Evolutionary conservation across 495 filamentous ascomycete species (phyloP).

Genomic region (Aspergillus kassunensis): DNA sequence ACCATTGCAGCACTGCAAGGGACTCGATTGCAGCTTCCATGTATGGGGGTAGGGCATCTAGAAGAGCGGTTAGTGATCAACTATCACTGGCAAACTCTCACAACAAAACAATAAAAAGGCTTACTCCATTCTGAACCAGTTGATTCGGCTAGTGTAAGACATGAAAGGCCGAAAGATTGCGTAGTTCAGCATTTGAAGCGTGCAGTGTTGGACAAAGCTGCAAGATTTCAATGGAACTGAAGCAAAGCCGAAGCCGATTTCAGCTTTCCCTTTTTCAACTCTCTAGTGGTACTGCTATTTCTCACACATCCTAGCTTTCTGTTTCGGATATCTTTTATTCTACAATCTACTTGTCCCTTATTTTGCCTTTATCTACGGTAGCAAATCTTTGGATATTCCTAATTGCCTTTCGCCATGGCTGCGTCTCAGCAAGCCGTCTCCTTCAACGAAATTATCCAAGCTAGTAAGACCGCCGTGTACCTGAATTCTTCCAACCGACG

Average conservation of each 20-base stretch:
- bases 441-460: slow-evolving; percentile 64
- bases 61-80: neutral
- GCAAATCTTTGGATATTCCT: neutral
- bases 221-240: slow-evolving; percentile 3
- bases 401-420: slow-evolving; percentile 37
- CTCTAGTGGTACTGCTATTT: neutral
- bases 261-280: slow-evolving; percentile 4
- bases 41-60: neutral
- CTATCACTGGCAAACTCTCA: neutral
- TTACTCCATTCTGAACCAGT: neutral
- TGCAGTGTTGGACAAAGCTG: slow-evolving; percentile 14
- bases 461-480: slow-evolving; percentile 43
- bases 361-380: neutral
- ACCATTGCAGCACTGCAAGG: slow-evolving; percentile 10
- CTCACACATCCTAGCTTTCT: neutral
- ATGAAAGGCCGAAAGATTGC: neutral
- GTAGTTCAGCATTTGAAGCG: neutral
- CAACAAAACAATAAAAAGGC: neutral
- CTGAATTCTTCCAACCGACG: neutral
- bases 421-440: slow-evolving; percentile 48
- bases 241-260: neutral
- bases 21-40: slow-evolving; percentile 13
- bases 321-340: too few relatives aligned
- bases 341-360: neutral
- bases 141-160: neutral